Evolutionary conservation across 257 asterid genomes (phyloP).

Genomic region (Rehmannia glutinosa): DNA sequence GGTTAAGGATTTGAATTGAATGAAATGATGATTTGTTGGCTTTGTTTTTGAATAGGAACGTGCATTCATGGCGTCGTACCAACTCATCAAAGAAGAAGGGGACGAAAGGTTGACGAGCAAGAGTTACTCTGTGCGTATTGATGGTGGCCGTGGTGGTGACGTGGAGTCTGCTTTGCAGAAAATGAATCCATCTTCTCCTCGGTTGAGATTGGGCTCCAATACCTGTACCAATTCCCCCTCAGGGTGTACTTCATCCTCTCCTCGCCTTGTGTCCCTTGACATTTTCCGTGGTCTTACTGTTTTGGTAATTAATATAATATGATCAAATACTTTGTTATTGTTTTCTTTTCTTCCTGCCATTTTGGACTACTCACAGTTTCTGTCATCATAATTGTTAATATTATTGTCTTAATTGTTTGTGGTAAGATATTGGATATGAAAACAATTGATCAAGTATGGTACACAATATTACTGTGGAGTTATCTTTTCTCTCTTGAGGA

Average conservation of each 20-base stretch:
- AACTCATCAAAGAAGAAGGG: conserved; percentile 28
- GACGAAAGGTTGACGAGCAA: conserved; percentile 3
- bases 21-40: neutral
- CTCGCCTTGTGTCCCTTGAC: conserved; percentile 2
- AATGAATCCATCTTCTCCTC: conserved; percentile 16
- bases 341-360: neutral
- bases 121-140: conserved; percentile 25
- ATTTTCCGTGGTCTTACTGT: conserved; percentile 2
- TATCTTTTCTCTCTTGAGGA: too few relatives aligned
- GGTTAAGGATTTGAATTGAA: neutral
- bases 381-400: too few relatives aligned
- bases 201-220: too few relatives aligned
- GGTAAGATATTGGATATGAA: too few relatives aligned
- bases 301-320: neutral
- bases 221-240: neutral
- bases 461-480: too few relatives aligned
- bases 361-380: neutral
- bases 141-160: conserved; percentile 7
- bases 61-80: conserved; percentile 37
- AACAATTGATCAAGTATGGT: too few relatives aligned
- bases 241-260: neutral
- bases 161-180: conserved; percentile 26
- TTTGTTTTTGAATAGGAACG: neutral
- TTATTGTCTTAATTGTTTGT: too few relatives aligned
- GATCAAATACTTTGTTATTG: neutral